Evolutionary conservation across 768 basidiomycete species (phyloP).

Genomic region (Kwoniella sp.): DNA sequence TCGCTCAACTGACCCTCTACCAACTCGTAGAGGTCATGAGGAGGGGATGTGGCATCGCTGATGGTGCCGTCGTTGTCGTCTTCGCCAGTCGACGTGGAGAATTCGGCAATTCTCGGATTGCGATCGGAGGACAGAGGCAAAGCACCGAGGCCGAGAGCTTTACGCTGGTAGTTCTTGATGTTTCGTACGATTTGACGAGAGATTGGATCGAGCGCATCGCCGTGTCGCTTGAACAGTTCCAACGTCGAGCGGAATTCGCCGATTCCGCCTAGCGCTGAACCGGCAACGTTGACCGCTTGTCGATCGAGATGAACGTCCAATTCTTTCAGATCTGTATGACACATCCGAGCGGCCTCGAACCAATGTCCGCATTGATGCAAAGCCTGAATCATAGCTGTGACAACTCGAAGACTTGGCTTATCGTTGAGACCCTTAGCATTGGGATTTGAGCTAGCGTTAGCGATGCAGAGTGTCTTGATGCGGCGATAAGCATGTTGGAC

Average conservation of each 20-base stretch:
- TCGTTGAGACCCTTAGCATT: slow-evolving; percentile 1
- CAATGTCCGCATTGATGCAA: slow-evolving; percentile 8
- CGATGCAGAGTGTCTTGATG: slow-evolving; percentile 1
- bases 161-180: slow-evolving; percentile 14
- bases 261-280: slow-evolving; percentile 13
- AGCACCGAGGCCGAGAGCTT: slow-evolving; percentile 4
- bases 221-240: slow-evolving; percentile 5
- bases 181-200: slow-evolving; percentile 11
- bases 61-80: not conserved
- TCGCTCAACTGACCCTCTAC: not conserved
- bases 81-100: not conserved
- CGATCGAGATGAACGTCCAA: slow-evolving; percentile 16
- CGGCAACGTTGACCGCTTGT: slow-evolving; percentile 12
- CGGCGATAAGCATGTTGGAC: not conserved
- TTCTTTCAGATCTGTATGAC: slow-evolving; percentile 22
- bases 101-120: too few relatives aligned
- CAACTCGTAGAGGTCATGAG: not conserved
- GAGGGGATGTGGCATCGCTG: not conserved
- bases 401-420: slow-evolving; percentile 2
- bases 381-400: slow-evolving; percentile 21
- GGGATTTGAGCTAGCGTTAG: not conserved
- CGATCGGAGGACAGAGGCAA: too few relatives aligned
- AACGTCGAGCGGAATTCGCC: slow-evolving; percentile 14
- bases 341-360: slow-evolving; percentile 8
- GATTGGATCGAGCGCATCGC: slow-evolving; percentile 2